A percentile compares a stretch with the other conserved stretches of the same genome.
Conservation (phyloP, 495 filamentous ascomycete species). For the Aspergillus cavernicola region DNA sequence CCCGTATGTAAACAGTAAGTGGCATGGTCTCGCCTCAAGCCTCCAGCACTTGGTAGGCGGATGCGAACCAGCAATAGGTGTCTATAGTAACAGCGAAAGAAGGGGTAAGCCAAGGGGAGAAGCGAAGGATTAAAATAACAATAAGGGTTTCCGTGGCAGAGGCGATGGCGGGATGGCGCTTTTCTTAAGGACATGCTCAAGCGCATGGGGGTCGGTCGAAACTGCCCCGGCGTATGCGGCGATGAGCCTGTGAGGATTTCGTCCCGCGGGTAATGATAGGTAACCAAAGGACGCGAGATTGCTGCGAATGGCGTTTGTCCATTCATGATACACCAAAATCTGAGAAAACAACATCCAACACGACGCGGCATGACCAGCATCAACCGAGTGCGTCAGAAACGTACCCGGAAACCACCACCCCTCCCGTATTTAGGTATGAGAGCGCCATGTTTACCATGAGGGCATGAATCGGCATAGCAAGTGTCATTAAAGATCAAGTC, state of each 20-base stretch:
- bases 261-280: neutral
- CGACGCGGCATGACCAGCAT: slow-evolving; percentile 41
- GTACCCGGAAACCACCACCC: slow-evolving; percentile 6
- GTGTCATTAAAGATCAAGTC: slow-evolving; percentile 7
- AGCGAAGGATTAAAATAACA: slow-evolving; percentile 3
- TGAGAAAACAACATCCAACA: slow-evolving; percentile 13
- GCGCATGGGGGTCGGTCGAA: neutral
- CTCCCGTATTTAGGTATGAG: slow-evolving; percentile 9
- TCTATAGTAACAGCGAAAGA: slow-evolving; percentile 15
- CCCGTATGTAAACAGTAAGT: slow-evolving; percentile 20
- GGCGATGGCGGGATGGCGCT: neutral
- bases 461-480: slow-evolving; percentile 8
- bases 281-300: slow-evolving; percentile 5
- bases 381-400: slow-evolving; percentile 29
- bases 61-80: slow-evolving; percentile 16
- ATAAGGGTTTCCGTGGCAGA: neutral
- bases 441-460: slow-evolving; percentile 7
- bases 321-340: slow-evolving; percentile 20
- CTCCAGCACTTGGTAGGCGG: slow-evolving; percentile 27
- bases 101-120: slow-evolving; percentile 9
- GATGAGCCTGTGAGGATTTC: neutral
- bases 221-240: neutral
- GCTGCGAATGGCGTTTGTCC: neutral
- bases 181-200: neutral
- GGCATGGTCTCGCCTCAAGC: slow-evolving; percentile 15